Evolutionary conservation across 2,329 filamentous ascomycete genomes (phyloP).

Genomic region (Neophaeococcomyces mojaviensis): DNA sequence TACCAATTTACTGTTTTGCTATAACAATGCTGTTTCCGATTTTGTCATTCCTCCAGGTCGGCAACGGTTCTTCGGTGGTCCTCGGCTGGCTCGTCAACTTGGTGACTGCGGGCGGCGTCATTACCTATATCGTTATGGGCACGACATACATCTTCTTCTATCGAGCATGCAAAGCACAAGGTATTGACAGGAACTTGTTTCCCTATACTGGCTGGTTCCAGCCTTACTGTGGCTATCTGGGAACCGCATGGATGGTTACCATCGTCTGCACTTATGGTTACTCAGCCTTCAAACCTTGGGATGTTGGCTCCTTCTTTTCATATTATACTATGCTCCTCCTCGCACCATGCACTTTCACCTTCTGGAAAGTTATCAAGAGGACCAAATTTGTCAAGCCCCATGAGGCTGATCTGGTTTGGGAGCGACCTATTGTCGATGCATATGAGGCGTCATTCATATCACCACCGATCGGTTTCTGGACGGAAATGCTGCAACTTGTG

Average conservation of each 20-base stretch:
- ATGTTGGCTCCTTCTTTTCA: conserved; percentile 61
- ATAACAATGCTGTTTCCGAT: conserved; percentile 58
- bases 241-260: conserved; percentile 19
- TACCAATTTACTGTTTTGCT: conserved; percentile 62
- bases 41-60: conserved; percentile 65
- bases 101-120: conserved; percentile 41
- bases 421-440: conserved; percentile 50
- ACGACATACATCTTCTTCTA: conserved; percentile 63
- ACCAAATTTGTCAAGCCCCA: conserved; percentile 48
- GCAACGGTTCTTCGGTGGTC: conserved; percentile 54
- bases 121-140: conserved; percentile 61
- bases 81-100: conserved; percentile 37
- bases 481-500: conserved; percentile 17
- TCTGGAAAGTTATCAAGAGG: conserved; percentile 58
- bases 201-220: conserved; percentile 61
- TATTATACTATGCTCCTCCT: conserved; percentile 54
- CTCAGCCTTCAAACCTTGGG: conserved; percentile 52
- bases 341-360: conserved; percentile 46
- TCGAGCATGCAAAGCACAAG: conserved; percentile 59
- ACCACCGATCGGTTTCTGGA: conserved; percentile 32
- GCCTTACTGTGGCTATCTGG: conserved; percentile 34
- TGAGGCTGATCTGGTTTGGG: conserved; percentile 54
- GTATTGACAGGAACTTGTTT: conserved; percentile 56
- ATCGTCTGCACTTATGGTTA: conserved; percentile 45
- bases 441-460: conserved; percentile 49